These are phyloP conservation scores for Venturia pyrina DNA, from an alignment of 2,329 filamentous ascomycete species.

Conservation along the genomic window DNA sequence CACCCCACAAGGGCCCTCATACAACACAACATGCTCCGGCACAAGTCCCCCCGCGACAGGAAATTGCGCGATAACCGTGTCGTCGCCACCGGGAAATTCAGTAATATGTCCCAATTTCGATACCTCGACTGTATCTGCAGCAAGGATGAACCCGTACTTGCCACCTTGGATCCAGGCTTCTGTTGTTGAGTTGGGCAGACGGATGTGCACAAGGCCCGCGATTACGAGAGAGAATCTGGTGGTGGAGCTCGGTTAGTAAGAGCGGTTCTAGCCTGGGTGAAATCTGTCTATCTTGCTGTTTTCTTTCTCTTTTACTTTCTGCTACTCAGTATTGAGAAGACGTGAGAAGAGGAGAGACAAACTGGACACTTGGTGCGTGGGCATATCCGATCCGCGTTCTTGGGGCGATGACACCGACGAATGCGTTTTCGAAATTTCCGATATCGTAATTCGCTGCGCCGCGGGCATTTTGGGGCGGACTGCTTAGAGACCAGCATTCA, in stretches of 20 bases:
- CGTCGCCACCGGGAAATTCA: slow-evolving; percentile 28
- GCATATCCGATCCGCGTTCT: slow-evolving; percentile 9
- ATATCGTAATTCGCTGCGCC: slow-evolving; percentile 13
- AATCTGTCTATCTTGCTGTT: not conserved
- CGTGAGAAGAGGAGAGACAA: not conserved
- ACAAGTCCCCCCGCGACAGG: slow-evolving; percentile 26
- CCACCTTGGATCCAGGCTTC: slow-evolving; percentile 15
- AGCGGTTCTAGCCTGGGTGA: no score
- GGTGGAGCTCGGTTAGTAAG: not conserved
- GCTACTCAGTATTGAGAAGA: not conserved
- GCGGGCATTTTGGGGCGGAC: not conserved
- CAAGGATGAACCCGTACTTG: slow-evolving; percentile 24
- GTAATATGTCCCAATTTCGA: slow-evolving; percentile 33
- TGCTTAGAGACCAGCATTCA: slow-evolving; percentile 13
- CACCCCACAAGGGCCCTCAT: slow-evolving; percentile 29
- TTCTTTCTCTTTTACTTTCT: not conserved
- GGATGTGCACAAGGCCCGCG: slow-evolving; percentile 13
- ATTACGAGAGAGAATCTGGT: slow-evolving; percentile 13
- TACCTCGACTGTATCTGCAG: slow-evolving; percentile 32
- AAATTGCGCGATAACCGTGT: slow-evolving; percentile 29
- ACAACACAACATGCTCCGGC: slow-evolving; percentile 31
- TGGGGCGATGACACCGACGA: slow-evolving; percentile 13
- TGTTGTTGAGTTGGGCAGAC: slow-evolving; percentile 4
- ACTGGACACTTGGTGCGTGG: slow-evolving; percentile 11
- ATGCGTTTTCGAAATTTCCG: slow-evolving; percentile 9